phyloP scores from a whole-genome alignment of 139 green algal species.

The Micractinium sp. region DNA sequence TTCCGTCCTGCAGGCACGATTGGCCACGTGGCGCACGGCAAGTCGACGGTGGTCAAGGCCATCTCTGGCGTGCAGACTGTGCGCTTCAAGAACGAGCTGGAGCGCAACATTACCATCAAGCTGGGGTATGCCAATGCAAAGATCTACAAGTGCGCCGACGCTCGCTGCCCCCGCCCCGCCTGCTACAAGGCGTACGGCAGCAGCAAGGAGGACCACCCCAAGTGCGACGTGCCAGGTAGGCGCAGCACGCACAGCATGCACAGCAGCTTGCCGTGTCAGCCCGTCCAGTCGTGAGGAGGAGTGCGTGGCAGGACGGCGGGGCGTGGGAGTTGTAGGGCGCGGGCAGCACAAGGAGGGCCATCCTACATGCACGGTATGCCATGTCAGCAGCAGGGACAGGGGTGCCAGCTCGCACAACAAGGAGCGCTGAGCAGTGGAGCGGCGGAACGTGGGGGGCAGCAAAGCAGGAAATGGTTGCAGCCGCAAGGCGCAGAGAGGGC shows the following conservation, averaged over 20 bases:
- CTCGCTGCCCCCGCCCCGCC: slow-evolving; percentile 82
- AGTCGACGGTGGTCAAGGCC: slow-evolving; percentile 99
- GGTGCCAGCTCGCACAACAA: too few species aligned
- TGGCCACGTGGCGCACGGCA: slow-evolving; percentile 99
- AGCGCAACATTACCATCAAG: slow-evolving; percentile 99
- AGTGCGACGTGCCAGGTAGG: slow-evolving; percentile 71
- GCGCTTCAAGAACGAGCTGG: slow-evolving; percentile 99
- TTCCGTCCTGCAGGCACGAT: slow-evolving; percentile 87
- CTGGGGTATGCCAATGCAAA: slow-evolving; percentile 99
- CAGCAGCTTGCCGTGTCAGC: too few species aligned
- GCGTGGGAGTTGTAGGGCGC: too few species aligned
- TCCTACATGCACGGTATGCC: too few species aligned
- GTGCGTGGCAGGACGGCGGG: too few species aligned
- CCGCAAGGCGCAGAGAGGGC: too few species aligned
- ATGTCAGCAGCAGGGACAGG: too few species aligned
- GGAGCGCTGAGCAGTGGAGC: too few species aligned
- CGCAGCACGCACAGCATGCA: neutral
- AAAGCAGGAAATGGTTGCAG: too few species aligned
- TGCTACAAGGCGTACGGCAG: slow-evolving; percentile 90
- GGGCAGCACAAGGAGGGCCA: too few species aligned
- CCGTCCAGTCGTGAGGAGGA: too few species aligned
- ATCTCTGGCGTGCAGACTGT: slow-evolving; percentile 99
- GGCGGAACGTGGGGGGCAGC: too few species aligned
- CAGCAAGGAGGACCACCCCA: slow-evolving; percentile 87
- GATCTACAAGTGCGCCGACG: slow-evolving; percentile 92